Base-by-base conservation (phyloP, 1,284 basidiomycete genomes). In the Ganoderma multipileum region DNA sequence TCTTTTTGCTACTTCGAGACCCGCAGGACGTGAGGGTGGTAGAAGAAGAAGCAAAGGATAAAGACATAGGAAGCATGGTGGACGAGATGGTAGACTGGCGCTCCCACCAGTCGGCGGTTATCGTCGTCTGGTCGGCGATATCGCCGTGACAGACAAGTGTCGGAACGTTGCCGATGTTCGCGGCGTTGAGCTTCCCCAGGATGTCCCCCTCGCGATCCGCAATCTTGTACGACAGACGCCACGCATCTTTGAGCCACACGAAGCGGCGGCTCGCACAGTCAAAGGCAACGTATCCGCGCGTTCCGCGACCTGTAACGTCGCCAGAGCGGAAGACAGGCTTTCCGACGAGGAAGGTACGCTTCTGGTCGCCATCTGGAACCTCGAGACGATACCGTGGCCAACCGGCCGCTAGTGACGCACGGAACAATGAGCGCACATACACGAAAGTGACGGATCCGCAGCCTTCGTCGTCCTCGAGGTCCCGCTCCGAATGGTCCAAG, bases 361-460 rank as follows among this genome's bases (percentile, higher is more conserved):
- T 39, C 6, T n/a, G 36, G 23, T 62, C n/a, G 2, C 36, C 44
- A 23, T 57, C 44, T 1, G 52, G 41, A 20, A 67, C 66, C 42
- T 50, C 18, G n/a, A 70, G 44, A 20, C 52, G 26, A 42, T 65
- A 70, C 28, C 69, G 63, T 6, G 69, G 65, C 58, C 61, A 65
- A 7, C 36, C 23, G 18, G 55, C 36, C 9, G n/a, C 33, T 3
- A 68, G 52, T 3, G 63, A 62, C 3, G 12, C 41, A 2, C 26
- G 33, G 33, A 65, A 68, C 0, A 44, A 20, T 5, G 50, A 23
- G 4, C 55, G 52, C 3, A 60, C 41, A 30, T 63, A 67, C 7
- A 38, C 26, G 26, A 61, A 66, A 33, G 18, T 36, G 28, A 12
- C 23, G 30, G 54, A 18, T 26, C 20, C 39, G 11, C 23, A 18